Conservation (phyloP, 2,329 filamentous ascomycete genomes). For the Colletotrichum musicola region DNA sequence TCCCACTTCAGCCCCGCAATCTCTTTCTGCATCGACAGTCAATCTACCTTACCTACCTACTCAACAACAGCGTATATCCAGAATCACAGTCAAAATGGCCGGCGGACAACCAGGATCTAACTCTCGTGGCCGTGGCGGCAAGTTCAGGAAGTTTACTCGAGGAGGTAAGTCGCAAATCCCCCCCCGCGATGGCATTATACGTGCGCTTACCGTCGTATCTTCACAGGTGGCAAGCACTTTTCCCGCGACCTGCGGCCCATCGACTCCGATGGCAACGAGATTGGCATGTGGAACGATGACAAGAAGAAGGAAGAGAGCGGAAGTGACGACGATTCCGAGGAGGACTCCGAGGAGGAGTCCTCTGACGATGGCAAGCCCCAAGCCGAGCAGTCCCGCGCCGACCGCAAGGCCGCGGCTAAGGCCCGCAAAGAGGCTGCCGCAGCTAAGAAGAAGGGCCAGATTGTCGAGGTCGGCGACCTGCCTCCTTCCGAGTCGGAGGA, state of each 20-base stretch:
- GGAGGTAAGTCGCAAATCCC: slow-evolving; percentile 74
- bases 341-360: slow-evolving; percentile 62
- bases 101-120: slow-evolving; percentile 58
- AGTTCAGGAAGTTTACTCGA: slow-evolving; percentile 93
- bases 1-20: slow-evolving; percentile 40
- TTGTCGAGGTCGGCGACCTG: slow-evolving; percentile 86
- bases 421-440: slow-evolving; percentile 92
- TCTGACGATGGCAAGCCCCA: slow-evolving; percentile 64
- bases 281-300: slow-evolving; percentile 86
- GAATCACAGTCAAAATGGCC: slow-evolving; percentile 57
- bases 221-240: slow-evolving; percentile 90
- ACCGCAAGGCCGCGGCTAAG: slow-evolving; percentile 89
- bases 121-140: slow-evolving; percentile 86
- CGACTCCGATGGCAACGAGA: slow-evolving; percentile 88
- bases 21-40: slow-evolving; percentile 23
- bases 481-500: slow-evolving; percentile 79
- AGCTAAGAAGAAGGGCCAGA: slow-evolving; percentile 77
- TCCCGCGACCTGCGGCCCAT: slow-evolving; percentile 90
- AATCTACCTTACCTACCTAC: slow-evolving; percentile 15
- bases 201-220: slow-evolving; percentile 35
- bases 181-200: slow-evolving; percentile 9
- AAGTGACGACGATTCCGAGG: slow-evolving; percentile 65
- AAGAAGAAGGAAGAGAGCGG: slow-evolving; percentile 61
- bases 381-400: slow-evolving; percentile 77
- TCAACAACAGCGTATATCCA: slow-evolving; percentile 8